phyloP scores from a whole-genome alignment of 192 early-diverging fungal genomes.

The Backusella australiensis region DNA sequence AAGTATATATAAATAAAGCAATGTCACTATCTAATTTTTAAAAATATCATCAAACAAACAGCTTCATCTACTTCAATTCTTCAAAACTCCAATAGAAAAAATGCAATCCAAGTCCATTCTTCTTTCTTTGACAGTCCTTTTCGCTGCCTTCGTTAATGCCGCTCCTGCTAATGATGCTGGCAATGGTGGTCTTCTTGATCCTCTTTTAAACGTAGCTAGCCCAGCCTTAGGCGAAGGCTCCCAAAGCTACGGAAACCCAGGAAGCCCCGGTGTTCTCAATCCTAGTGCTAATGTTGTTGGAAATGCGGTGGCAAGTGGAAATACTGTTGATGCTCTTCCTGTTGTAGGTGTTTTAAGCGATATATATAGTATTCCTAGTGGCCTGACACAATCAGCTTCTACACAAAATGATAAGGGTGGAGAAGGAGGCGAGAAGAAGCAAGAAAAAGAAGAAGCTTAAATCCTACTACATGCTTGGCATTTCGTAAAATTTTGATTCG shows the following conservation, averaged over 20 bases:
- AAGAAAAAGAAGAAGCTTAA: not conserved
- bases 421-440: not conserved
- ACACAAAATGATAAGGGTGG: too few relatives aligned
- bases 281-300: too few relatives aligned
- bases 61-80: not conserved
- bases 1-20: not conserved
- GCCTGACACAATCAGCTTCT: too few relatives aligned
- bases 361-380: too few relatives aligned
- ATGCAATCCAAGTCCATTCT: not conserved
- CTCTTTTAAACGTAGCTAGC: too few relatives aligned
- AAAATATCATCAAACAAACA: not conserved
- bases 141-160: not conserved
- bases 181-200: too few relatives aligned
- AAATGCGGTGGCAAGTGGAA: too few relatives aligned
- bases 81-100: not conserved
- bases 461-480: not conserved
- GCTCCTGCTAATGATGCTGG: not conserved
- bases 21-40: not conserved
- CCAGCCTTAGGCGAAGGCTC: too few relatives aligned
- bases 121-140: not conserved
- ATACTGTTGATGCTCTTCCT: too few relatives aligned
- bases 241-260: too few relatives aligned
- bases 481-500: not conserved
- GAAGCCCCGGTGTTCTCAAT: too few relatives aligned
- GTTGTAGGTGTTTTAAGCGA: too few relatives aligned